phyloP scores from a whole-genome alignment of 2,329 filamentous ascomycete species.

The Macroventuria anomochaeta region DNA sequence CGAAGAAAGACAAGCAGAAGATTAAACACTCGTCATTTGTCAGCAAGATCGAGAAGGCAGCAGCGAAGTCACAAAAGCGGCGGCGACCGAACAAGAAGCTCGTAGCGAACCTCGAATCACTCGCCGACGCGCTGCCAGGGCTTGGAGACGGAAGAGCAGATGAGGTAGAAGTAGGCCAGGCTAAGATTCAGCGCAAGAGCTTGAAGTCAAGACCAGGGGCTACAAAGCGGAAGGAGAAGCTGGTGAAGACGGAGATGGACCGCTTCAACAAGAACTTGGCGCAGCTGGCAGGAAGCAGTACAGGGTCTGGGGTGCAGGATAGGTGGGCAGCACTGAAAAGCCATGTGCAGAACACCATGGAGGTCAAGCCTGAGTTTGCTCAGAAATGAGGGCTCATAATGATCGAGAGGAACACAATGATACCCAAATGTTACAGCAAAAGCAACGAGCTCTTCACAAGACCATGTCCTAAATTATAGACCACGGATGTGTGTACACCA shows the following conservation, averaged over 20 bases:
- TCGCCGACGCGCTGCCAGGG: conserved; percentile 81
- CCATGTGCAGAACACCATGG: conserved; percentile 87
- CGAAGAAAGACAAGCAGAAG: conserved; percentile 81
- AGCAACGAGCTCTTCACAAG: background rate
- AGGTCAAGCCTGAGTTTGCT: conserved; percentile 80
- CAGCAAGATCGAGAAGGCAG: conserved; percentile 72
- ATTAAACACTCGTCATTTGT: conserved; percentile 84
- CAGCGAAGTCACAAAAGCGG: conserved; percentile 64
- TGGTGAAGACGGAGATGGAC: conserved; percentile 82
- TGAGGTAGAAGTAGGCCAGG: conserved; percentile 53
- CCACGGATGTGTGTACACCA: too few relatives aligned
- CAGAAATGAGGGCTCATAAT: conserved; percentile 20
- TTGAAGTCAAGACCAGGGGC: conserved; percentile 72
- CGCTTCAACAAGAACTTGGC: conserved; percentile 86
- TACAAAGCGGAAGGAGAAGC: conserved; percentile 79
- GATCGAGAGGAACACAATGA: background rate
- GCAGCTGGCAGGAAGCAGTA: conserved; percentile 61
- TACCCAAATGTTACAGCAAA: background rate
- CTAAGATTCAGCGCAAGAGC: conserved; percentile 75
- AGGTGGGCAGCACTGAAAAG: conserved; percentile 81
- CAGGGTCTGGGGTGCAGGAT: conserved; percentile 33
- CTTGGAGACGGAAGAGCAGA: conserved; percentile 50
- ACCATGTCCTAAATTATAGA: background rate
- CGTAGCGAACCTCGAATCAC: conserved; percentile 72
- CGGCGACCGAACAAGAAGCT: conserved; percentile 79